Base-by-base conservation (phyloP, 2,329 filamentous ascomycete species). In the Pseudocercospora eumusae region DNA sequence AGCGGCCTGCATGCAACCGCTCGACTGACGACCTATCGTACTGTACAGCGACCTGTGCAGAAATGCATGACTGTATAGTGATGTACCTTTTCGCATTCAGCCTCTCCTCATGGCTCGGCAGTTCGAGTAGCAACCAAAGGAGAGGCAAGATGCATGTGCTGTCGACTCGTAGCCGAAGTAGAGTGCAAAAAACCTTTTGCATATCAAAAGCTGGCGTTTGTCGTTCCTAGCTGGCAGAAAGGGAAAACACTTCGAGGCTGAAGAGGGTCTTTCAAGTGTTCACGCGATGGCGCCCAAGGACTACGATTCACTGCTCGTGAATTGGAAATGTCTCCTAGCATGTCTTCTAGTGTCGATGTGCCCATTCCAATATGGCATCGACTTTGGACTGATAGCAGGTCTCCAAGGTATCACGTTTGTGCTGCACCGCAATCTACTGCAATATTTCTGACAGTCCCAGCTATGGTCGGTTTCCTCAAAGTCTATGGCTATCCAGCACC, bases 331-430 rank as follows among this genome's bases (percentile, higher is more conserved):
- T 64, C 75, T 82, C 45, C 25, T 79, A 6, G 81, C 81, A 21
- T 82, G 81, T 60, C 78, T 79, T 0, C 70, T 83, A 0, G 76
- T 83, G 15, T 78, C 80, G 3, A 77, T 83, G 70, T 80, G 77
- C 21, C 80, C 81, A 0, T 83, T 83, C 64, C 81, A 83, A 62
- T 83, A 83, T 69, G 81, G 81, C 27, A 72, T 81, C 47, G 80
- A 83, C 64, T 83, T 83, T 66, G 80, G 81, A 21, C 71, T 82
- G 21, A 83, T 83, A 55, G 79, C 79, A 25, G 80, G 81, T 42
- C 67, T 83, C 0, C 81, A 83, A 69, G 81, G 81, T 62, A 83
- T 82, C 52, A 11, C 9, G 10, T 23, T 21, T 20, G 3, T 27
- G 25, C 25, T 27, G 7, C 7, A 27, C 25, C 25, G 25, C 25